A percentile compares a stretch with the other conserved stretches of the same genome.
phyloP scores from a whole-genome alignment of 2,329 filamentous ascomycete species.

The Hypoxylon sp. region DNA sequence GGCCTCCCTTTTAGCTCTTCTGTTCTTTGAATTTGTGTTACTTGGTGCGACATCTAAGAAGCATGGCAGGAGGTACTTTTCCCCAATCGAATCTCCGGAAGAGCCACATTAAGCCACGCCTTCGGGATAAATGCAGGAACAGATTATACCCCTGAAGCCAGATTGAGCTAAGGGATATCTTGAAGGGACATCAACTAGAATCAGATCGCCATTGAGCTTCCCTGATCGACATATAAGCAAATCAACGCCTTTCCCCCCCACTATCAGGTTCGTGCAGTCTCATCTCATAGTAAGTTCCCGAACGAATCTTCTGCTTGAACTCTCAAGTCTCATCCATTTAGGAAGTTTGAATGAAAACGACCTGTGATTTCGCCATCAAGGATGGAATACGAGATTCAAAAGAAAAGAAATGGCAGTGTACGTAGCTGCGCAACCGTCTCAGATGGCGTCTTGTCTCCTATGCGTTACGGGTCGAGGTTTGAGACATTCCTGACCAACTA shows the following conservation, averaged over 20 bases:
- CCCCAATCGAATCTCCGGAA: conserved; percentile 39
- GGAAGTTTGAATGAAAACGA: not conserved
- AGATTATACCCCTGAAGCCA: conserved; percentile 2
- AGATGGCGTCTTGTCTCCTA: conserved; percentile 14
- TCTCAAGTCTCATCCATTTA: not conserved
- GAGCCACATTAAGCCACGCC: conserved; percentile 32
- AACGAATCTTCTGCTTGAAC: not conserved
- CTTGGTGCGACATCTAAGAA: conserved; percentile 2
- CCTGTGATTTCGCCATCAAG: not conserved
- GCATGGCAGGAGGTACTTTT: conserved; percentile 13
- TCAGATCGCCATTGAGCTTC: conserved; percentile 5
- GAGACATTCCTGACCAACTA: conserved; percentile 30
- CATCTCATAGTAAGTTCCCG: conserved; percentile 1
- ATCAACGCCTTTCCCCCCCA: conserved; percentile 3
- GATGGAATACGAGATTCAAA: conserved; percentile 21
- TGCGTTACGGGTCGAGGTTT: conserved; percentile 24
- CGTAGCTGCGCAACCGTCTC: conserved; percentile 23
- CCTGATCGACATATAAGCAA: conserved; percentile 11
- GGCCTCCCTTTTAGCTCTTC: conserved; percentile 7
- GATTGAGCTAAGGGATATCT: conserved; percentile 25
- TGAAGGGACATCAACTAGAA: conserved; percentile 2
- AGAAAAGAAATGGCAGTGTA: conserved; percentile 3
- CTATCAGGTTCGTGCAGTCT: not conserved
- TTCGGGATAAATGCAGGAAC: conserved; percentile 2
- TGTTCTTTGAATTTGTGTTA: conserved; percentile 6